Evolutionary conservation across 768 basidiomycete genomes (phyloP).

Genomic region (Boletellus emodensis): DNA sequence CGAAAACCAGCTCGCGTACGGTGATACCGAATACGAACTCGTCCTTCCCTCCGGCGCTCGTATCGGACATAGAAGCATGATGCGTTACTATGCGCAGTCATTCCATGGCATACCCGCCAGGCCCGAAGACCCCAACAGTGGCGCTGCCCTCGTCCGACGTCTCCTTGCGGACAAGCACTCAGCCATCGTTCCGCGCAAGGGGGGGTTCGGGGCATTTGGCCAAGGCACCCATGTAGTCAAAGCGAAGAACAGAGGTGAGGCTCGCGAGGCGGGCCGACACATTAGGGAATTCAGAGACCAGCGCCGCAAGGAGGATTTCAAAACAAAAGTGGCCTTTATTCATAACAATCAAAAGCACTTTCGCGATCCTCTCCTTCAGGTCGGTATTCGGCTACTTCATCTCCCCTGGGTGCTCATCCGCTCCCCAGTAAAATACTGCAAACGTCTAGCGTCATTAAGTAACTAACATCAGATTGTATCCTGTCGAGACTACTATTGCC

Average conservation of each 20-base stretch:
- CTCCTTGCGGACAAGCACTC: constrained; percentile 80
- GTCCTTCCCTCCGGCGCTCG: constrained; percentile 90
- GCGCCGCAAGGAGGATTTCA: constrained; percentile 74
- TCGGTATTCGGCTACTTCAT: constrained; percentile 13
- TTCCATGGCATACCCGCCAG: constrained; percentile 48
- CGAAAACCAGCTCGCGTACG: constrained; percentile 62
- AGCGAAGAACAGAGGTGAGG: constrained; percentile 93
- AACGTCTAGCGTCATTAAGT: not conserved
- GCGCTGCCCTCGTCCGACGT: constrained; percentile 70
- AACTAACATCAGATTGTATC: constrained; percentile 3
- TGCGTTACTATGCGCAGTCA: constrained; percentile 81
- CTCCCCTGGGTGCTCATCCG: constrained; percentile 2
- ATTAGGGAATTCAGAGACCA: constrained; percentile 82
- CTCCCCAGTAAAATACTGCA: constrained; percentile 12
- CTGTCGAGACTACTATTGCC: constrained; percentile 12
- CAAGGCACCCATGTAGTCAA: constrained; percentile 77
- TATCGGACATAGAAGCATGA: constrained; percentile 87
- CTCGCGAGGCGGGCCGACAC: constrained; percentile 85
- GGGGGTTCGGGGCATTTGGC: constrained; percentile 86
- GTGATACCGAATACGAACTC: constrained; percentile 81
- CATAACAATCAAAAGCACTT: constrained; percentile 88
- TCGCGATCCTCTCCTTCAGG: constrained; percentile 67
- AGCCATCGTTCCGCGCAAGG: constrained; percentile 77
- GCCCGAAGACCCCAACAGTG: constrained; percentile 64
- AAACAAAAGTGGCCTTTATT: constrained; percentile 73